These are phyloP conservation scores for Lentinula edodes DNA, from an alignment of 768 basidiomycete genomes.

Conservation along the genomic window DNA sequence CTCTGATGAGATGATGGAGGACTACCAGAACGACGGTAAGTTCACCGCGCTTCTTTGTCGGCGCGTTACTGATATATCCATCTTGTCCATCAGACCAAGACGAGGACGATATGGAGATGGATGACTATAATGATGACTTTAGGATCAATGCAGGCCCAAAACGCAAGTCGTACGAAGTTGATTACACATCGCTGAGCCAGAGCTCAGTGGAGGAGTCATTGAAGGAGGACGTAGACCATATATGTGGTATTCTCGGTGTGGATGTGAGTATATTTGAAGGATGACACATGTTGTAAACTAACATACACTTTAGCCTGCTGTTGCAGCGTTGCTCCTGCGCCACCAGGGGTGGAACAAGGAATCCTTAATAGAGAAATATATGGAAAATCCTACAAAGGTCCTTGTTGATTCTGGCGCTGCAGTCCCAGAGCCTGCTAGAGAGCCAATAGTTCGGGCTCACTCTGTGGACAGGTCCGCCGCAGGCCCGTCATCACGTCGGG, in stretches of 20 bases:
- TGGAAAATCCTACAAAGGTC: conserved; percentile 80
- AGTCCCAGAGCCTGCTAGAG: conserved; percentile 33
- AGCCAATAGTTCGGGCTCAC: conserved; percentile 5
- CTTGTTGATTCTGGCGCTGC: conserved; percentile 69
- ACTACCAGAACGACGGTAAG: conserved; percentile 54
- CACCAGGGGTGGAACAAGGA: conserved; percentile 95
- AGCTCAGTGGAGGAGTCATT: conserved; percentile 73
- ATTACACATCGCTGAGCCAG: conserved; percentile 74
- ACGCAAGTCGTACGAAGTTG: conserved; percentile 77
- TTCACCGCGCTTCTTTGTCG: not conserved
- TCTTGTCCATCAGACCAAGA: conserved; percentile 21
- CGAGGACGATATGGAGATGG: conserved; percentile 69
- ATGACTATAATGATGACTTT: conserved; percentile 59
- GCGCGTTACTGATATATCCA: not conserved
- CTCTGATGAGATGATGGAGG: conserved; percentile 69
- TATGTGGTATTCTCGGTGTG: conserved; percentile 82
- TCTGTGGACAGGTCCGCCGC: conserved; percentile 16
- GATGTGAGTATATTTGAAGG: conserved; percentile 56
- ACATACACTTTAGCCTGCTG: conserved; percentile 40
- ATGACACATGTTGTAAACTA: conserved; percentile 3
- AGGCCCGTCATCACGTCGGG: conserved; percentile 21
- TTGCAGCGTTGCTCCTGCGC: conserved; percentile 75
- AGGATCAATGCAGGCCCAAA: conserved; percentile 48
- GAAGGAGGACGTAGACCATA: conserved; percentile 75
- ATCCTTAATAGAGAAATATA: conserved; percentile 91